phyloP scores from a whole-genome alignment of 495 filamentous ascomycete genomes.

The Penicillium subrubescens region DNA sequence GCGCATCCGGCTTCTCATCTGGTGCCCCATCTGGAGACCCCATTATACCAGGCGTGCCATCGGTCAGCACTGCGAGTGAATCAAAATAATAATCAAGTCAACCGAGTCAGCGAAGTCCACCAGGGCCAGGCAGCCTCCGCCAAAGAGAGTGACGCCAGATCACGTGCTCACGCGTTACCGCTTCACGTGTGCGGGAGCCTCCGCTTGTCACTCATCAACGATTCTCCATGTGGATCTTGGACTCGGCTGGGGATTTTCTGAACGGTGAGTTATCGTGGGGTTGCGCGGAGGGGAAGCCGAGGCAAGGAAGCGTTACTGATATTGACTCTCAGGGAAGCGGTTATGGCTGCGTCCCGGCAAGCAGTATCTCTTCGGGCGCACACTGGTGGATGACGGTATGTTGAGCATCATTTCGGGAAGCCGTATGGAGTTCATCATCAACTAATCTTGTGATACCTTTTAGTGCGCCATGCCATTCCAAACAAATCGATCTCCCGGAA shows the following conservation, averaged over 20 bases:
- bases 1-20: slow-evolving; percentile 14
- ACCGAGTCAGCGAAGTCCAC: background rate
- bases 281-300: background rate
- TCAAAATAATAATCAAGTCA: slow-evolving; percentile 2
- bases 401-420: background rate
- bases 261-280: slow-evolving; percentile 28
- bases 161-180: slow-evolving; percentile 45
- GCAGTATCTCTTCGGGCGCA: slow-evolving; percentile 76
- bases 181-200: slow-evolving; percentile 26
- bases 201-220: slow-evolving; percentile 8
- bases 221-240: slow-evolving; percentile 49
- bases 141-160: slow-evolving; percentile 25
- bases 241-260: slow-evolving; percentile 49
- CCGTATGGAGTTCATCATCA: background rate
- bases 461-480: slow-evolving; percentile 60
- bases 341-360: slow-evolving; percentile 84
- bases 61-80: slow-evolving; percentile 15
- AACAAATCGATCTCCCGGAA: slow-evolving; percentile 84
- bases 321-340: slow-evolving; percentile 56
- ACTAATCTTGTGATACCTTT: slow-evolving; percentile 11
- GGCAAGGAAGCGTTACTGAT: slow-evolving; percentile 16
- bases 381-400: slow-evolving; percentile 52
- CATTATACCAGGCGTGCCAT: slow-evolving; percentile 28
- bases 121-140: slow-evolving; percentile 3
- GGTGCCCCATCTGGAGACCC: slow-evolving; percentile 26